Conservation (phyloP, 441 rosid species). For the Bruguiera hainesii region DNA sequence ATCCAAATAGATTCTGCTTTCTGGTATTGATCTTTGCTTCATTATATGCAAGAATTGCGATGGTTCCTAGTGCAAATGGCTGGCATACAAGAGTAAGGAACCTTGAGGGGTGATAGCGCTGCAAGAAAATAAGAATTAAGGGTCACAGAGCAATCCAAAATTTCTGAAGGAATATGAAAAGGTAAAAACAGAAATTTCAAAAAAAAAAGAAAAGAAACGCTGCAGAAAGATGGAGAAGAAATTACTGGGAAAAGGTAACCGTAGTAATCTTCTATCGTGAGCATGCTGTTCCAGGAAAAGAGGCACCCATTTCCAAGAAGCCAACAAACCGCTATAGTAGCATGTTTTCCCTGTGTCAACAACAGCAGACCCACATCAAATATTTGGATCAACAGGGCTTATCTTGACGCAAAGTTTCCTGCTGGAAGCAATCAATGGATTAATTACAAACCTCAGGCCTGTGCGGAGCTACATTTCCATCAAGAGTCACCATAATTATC, state of each 20-base stretch:
- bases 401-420: not conserved
- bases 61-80: conserved; percentile 59
- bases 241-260: conserved; percentile 53
- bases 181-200: not conserved
- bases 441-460: conserved; percentile 33
- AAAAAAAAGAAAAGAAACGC: not conserved
- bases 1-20: conserved; percentile 47
- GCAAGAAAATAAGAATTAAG: conserved; percentile 14
- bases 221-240: not conserved
- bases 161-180: too few relatives aligned
- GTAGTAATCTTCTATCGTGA: conserved; percentile 61
- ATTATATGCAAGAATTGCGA: conserved; percentile 44
- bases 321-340: conserved; percentile 53
- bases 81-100: conserved; percentile 72
- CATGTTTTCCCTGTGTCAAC: conserved; percentile 42
- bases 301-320: conserved; percentile 71
- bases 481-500: conserved; percentile 25
- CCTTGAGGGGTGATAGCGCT: conserved; percentile 65
- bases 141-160: too few relatives aligned
- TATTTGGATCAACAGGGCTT: not conserved
- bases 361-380: not conserved
- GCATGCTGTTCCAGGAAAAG: conserved; percentile 67
- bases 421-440: not conserved
- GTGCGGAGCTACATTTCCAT: conserved; percentile 19
- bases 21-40: conserved; percentile 59